Evolutionary conservation across 2,329 filamentous ascomycete genomes (phyloP).

Genomic region (Diaporthe ampelina): DNA sequence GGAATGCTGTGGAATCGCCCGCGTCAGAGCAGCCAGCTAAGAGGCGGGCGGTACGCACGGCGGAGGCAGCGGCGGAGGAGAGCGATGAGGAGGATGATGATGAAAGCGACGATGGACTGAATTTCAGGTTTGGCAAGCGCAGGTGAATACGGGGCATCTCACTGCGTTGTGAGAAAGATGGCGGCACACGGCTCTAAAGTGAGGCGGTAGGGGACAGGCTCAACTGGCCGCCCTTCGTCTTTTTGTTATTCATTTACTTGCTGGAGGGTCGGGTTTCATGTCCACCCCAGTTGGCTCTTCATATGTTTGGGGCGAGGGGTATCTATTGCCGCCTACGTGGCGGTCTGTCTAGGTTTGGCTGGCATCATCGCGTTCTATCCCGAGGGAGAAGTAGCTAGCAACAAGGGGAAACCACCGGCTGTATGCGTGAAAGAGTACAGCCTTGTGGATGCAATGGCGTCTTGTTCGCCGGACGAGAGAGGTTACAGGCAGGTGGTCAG

Average conservation of each 20-base stretch:
- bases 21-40: slow-evolving; percentile 54
- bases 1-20: slow-evolving; percentile 49
- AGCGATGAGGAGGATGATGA: slow-evolving; percentile 54
- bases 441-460: not conserved
- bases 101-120: slow-evolving; percentile 69
- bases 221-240: not conserved
- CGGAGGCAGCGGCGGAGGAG: slow-evolving; percentile 47
- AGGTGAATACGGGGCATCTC: slow-evolving; percentile 47
- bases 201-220: not conserved
- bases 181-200: not conserved
- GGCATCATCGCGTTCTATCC: not conserved
- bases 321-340: slow-evolving; percentile 17
- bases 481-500: slow-evolving; percentile 46
- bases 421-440: not conserved
- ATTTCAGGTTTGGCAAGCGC: slow-evolving; percentile 69
- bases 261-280: not conserved
- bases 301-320: not conserved
- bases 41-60: slow-evolving; percentile 46
- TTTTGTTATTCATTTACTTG: not conserved
- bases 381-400: not conserved
- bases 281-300: not conserved
- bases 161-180: not conserved
- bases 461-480: not conserved
- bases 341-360: slow-evolving; percentile 21
- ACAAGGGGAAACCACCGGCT: not conserved